phyloP scores from a whole-genome alignment of 192 early-diverging fungal species.

The Umbelopsis ramanniana region DNA sequence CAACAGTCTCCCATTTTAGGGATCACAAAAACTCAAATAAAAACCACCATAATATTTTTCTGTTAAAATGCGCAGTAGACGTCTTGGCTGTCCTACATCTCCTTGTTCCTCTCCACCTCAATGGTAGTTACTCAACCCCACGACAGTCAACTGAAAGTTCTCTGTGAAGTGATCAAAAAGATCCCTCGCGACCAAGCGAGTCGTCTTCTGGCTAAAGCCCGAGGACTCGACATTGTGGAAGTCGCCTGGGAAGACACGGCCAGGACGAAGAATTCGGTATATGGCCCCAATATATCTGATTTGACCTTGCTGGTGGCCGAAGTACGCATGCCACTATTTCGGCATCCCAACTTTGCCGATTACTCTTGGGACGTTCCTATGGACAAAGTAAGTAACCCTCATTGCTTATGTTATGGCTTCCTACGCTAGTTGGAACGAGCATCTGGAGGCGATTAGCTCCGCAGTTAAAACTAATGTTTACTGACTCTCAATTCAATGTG shows the following conservation, averaged over 20 bases:
- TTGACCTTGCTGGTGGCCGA: constrained; percentile 8
- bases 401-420: too few species aligned
- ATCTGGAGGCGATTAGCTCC: too few species aligned
- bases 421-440: too few species aligned
- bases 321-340: constrained; percentile 14
- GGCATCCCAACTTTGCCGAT: constrained; percentile 12
- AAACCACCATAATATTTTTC: too few species aligned
- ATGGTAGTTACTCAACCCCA: background rate
- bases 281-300: constrained; percentile 18
- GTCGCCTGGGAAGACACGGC: constrained; percentile 23
- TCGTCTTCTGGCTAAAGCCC: background rate
- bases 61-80: too few species aligned
- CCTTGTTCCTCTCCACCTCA: background rate
- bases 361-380: constrained; percentile 13
- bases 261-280: background rate
- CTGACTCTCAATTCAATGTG: background rate
- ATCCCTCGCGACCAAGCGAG: background rate
- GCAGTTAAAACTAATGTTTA: too few species aligned
- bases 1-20: background rate
- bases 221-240: constrained; percentile 14
- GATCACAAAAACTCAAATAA: background rate
- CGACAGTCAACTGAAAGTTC: background rate
- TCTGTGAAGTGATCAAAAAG: background rate
- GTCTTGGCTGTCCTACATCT: background rate
- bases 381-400: constrained; percentile 9